Conservation (phyloP, 2,329 filamentous ascomycete species). For the Cladophialophora yegresii region DNA sequence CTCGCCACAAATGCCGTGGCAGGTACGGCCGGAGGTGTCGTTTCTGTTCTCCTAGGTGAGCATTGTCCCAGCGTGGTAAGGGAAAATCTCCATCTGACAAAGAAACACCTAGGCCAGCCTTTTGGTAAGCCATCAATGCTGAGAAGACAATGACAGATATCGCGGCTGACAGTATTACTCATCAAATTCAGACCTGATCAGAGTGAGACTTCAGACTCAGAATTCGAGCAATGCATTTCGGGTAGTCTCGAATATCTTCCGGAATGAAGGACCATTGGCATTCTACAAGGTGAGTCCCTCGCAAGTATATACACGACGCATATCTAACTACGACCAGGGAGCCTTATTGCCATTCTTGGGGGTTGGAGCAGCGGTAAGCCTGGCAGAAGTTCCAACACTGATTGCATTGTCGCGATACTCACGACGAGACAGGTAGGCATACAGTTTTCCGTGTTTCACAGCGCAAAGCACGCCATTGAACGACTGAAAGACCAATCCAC, state of each 20-base stretch:
- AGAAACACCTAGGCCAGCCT: neutral
- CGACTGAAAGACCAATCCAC: neutral
- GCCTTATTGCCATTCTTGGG: constrained; percentile 7
- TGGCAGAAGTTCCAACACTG: neutral
- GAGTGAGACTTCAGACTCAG: constrained; percentile 19
- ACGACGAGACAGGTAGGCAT: constrained; percentile 16
- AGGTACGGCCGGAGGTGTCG: constrained; percentile 17
- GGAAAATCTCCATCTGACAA: neutral
- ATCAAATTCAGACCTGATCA: constrained; percentile 16
- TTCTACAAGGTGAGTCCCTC: constrained; percentile 2
- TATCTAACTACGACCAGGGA: neutral
- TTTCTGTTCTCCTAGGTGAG: constrained; percentile 23
- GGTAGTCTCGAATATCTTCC: neutral
- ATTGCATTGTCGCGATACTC: neutral
- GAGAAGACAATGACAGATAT: neutral
- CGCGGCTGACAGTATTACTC: neutral
- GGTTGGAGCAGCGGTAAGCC: constrained; percentile 3
- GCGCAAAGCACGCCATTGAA: constrained; percentile 7
- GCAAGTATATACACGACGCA: neutral
- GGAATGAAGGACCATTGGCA: constrained; percentile 6
- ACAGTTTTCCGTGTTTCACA: constrained; percentile 26
- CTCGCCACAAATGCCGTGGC: constrained; percentile 14
- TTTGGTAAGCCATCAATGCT: constrained; percentile 2
- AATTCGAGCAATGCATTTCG: constrained; percentile 20
- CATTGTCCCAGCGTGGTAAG: no score